phyloP scores from a whole-genome alignment of 352 stramenopile genomes.

The Pythium brachiatum region DNA sequence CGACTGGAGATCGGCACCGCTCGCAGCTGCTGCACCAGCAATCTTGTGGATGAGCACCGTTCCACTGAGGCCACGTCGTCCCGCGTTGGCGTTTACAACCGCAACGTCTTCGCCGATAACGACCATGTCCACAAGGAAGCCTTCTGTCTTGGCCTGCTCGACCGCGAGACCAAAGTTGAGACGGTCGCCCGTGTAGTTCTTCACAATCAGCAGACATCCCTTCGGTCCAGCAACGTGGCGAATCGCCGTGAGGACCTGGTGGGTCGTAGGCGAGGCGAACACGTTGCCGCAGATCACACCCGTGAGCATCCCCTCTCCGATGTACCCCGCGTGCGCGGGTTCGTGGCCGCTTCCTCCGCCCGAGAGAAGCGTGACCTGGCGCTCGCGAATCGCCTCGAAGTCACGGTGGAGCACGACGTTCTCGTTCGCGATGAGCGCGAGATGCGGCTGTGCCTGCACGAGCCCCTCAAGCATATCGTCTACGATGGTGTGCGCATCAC shows the following conservation, averaged over 20 bases:
- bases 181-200: slow-evolving; percentile 99
- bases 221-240: slow-evolving; percentile 70
- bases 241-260: slow-evolving; percentile 95
- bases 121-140: slow-evolving; percentile 92
- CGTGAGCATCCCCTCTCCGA: slow-evolving; percentile 95
- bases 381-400: slow-evolving; percentile 55
- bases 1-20: slow-evolving; percentile 72
- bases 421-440: slow-evolving; percentile 58
- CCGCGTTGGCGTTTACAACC: slow-evolving; percentile 93
- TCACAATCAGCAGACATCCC: slow-evolving; percentile 96
- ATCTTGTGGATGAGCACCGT: slow-evolving; percentile 98
- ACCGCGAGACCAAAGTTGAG: slow-evolving; percentile 98
- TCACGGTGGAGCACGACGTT: slow-evolving; percentile 75
- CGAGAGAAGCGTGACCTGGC: slow-evolving; percentile 76
- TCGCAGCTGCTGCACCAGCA: slow-evolving; percentile 86
- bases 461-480: slow-evolving; percentile 79
- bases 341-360: slow-evolving; percentile 90
- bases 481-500: slow-evolving; percentile 49
- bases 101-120: slow-evolving; percentile 95
- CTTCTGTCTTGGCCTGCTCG: slow-evolving; percentile 93
- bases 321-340: slow-evolving; percentile 95
- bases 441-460: slow-evolving; percentile 57
- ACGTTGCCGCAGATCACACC: slow-evolving; percentile 95
- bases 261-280: slow-evolving; percentile 94
- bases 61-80: slow-evolving; percentile 94